Base-by-base conservation (phyloP, 2,329 filamentous ascomycete genomes). In the Davidsoniella eucalypti region DNA sequence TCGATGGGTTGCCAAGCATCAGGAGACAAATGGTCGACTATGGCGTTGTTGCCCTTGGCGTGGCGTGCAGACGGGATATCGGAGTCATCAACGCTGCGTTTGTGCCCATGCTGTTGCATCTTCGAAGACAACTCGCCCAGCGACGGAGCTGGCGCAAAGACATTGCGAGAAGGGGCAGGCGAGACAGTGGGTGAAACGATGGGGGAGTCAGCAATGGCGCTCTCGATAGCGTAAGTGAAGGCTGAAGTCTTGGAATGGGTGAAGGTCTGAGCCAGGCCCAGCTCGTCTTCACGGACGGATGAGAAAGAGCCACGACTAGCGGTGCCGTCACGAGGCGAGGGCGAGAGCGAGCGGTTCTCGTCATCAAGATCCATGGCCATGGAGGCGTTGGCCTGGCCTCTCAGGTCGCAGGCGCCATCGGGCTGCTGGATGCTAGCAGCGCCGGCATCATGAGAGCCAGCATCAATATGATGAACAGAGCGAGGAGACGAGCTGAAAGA, bases 231-330 rank as follows among this genome's bases (percentile, higher is more conserved):
- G 51, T 65, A 63, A 43, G 67, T 67, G 58, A 78, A 79, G 50
- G 73, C 76, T 36, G 77, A 80, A 54, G 79, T 64, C 61, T 79
- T 80, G 59, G 74, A 73, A 49, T 70, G 70, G 46, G 76, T 80
- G 56, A 82, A 82, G 50, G 72, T 74, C 65, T 82, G 78, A 51
- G 73, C 70, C 26, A 78, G 63, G 54, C 72, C 71, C 56, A 70
- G 68, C 58, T 76, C 73, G 60, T 73, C 71, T 65, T 79, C 75
- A 54, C 75, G 69, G 53, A 79, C 74, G 43, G 75, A 79, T 26
- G 75, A 78, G 63, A 79, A 79, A 52, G 75, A 79, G 26, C 72
- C 72, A 53, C 75, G 71, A 55, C 40, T 43, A 40, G 33, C 37
- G 26, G 43, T 53, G 14, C 47, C 29, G 39, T 53, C 44, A 25